These are phyloP conservation scores for Ganoderma sinense DNA, from an alignment of 1,284 basidiomycete genomes.

Conservation along the genomic window DNA sequence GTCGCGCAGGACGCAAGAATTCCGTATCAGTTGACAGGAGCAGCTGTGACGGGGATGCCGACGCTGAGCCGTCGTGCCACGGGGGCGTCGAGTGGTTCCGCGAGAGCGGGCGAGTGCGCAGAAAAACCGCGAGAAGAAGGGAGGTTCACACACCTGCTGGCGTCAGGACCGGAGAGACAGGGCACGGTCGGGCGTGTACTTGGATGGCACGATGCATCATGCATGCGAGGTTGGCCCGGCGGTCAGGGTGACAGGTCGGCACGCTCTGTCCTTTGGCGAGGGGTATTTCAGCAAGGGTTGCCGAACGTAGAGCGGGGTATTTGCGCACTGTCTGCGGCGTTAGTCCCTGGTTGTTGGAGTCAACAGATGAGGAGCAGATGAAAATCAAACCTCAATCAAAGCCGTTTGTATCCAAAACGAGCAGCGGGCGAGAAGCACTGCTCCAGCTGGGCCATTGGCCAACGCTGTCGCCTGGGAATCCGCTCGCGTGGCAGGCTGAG, in stretches of 20 bases:
- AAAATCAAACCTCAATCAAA: conserved; percentile 29
- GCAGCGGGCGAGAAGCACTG: conserved; percentile 22
- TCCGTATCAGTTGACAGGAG: conserved; percentile 27
- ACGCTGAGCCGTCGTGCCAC: conserved; percentile 23
- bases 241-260: conserved; percentile 9
- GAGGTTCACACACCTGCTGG: conserved; percentile 32
- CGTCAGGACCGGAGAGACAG: conserved; percentile 26
- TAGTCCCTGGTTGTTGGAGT: neutral
- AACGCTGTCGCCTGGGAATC: conserved; percentile 13
- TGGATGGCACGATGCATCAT: conserved; percentile 5
- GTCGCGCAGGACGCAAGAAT: conserved; percentile 27
- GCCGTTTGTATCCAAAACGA: conserved; percentile 28
- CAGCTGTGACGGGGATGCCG: conserved; percentile 25
- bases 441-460: neutral
- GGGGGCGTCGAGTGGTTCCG: conserved; percentile 19
- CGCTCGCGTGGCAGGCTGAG: conserved; percentile 24
- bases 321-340: neutral
- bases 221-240: conserved; percentile 7
- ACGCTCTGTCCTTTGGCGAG: conserved; percentile 2
- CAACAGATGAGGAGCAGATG: conserved; percentile 8
- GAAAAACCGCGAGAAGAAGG: conserved; percentile 26
- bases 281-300: neutral
- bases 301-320: neutral
- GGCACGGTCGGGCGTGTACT: conserved; percentile 23
- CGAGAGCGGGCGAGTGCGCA: conserved; percentile 21